These are phyloP conservation scores for Aspergillus puulaauensis DNA, from an alignment of 2,329 filamentous ascomycete species.

Conservation along the genomic window DNA sequence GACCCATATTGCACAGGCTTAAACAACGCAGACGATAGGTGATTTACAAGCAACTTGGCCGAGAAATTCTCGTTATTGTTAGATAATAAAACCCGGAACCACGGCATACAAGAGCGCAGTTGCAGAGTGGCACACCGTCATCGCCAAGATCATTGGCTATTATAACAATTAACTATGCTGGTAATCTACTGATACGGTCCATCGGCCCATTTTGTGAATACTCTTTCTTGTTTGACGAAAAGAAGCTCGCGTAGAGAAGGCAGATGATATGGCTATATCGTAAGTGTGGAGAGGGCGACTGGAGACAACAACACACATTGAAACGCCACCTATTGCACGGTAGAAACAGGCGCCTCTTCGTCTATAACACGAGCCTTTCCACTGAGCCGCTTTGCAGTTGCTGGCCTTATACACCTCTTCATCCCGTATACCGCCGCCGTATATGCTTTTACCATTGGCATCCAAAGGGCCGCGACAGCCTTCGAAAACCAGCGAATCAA, in stretches of 20 bases:
- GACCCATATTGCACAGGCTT: neutral
- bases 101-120: neutral
- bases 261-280: no score
- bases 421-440: neutral
- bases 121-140: neutral
- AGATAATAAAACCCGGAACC: no score
- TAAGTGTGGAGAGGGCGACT: no score
- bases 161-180: neutral
- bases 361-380: neutral
- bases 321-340: neutral
- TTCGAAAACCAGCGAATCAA: constrained; percentile 31
- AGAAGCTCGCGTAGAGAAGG: no score
- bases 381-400: neutral
- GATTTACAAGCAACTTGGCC: neutral
- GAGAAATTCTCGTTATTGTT: neutral
- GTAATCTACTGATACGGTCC: neutral
- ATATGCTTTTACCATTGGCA: neutral
- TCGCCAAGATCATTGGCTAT: neutral
- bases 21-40: neutral
- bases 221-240: no score
- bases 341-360: neutral
- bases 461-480: neutral
- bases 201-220: no score
- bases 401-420: neutral
- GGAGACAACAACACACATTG: neutral